phyloP scores from a whole-genome alignment of 1,284 basidiomycete species.

The Malassezia psittaci region DNA sequence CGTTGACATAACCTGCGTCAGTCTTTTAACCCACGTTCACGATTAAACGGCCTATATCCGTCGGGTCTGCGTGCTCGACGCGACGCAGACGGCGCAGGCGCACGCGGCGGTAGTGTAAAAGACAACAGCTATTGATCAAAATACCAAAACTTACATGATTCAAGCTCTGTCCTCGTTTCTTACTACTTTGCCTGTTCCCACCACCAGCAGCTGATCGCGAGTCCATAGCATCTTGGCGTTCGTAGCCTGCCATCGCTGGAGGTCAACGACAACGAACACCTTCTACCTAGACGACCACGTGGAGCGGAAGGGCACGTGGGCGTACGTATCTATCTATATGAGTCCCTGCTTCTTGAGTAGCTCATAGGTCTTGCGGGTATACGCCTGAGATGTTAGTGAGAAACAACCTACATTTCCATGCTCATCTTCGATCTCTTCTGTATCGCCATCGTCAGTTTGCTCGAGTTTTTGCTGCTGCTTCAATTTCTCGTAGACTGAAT shows the following conservation, averaged over 20 bases:
- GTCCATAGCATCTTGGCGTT: not conserved
- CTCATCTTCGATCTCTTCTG: conserved; percentile 45
- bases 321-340: conserved; percentile 17
- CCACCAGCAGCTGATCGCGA: not conserved
- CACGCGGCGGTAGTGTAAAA: conserved; percentile 42
- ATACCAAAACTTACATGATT: conserved; percentile 27
- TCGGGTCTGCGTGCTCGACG: conserved; percentile 26
- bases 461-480: conserved; percentile 28
- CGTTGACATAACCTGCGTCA: conserved; percentile 37
- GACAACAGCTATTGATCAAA: conserved; percentile 26
- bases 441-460: conserved; percentile 28
- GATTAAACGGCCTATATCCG: conserved; percentile 32
- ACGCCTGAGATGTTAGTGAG: conserved; percentile 18
- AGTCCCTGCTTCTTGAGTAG: conserved; percentile 46
- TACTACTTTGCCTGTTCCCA: conserved; percentile 7
- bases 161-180: conserved; percentile 31
- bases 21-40: conserved; percentile 28
- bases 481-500: conserved; percentile 34
- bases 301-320: not conserved
- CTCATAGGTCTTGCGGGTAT: conserved; percentile 45
- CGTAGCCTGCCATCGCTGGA: not conserved
- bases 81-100: conserved; percentile 29
- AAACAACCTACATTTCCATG: conserved; percentile 31
- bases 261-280: too few species aligned
- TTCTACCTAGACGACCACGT: not conserved